These are phyloP conservation scores for Salix exigua DNA, from an alignment of 345 rosid genomes.

Conservation along the genomic window DNA sequence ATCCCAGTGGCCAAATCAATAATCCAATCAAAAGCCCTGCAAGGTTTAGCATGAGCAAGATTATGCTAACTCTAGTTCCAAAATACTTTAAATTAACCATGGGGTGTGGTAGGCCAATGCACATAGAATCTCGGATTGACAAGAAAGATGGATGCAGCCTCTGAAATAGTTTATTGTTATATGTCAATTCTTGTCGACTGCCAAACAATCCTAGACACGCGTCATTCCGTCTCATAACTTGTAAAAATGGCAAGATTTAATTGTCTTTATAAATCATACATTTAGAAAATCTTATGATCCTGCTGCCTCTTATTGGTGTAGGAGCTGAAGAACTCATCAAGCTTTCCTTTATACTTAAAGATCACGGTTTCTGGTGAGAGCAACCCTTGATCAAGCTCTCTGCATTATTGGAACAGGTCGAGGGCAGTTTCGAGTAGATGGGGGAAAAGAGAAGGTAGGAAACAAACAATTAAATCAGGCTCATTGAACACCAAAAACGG, in stretches of 20 bases:
- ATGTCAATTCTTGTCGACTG: conserved; percentile 7
- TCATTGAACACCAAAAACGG: background rate
- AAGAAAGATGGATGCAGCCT: conserved; percentile 1
- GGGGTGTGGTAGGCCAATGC: conserved; percentile 19
- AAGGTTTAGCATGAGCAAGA: background rate
- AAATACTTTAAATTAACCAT: background rate
- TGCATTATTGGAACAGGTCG: conserved; percentile 17
- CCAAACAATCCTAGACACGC: conserved; percentile 16
- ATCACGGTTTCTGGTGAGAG: conserved; percentile 26
- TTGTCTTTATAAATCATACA: conserved; percentile 1
- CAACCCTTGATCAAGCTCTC: background rate
- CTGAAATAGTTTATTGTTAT: background rate
- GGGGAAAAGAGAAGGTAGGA: background rate
- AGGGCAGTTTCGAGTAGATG: background rate
- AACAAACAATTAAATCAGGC: conserved; percentile 4
- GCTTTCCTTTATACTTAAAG: conserved; percentile 22
- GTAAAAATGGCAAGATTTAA: background rate
- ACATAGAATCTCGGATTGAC: conserved; percentile 21
- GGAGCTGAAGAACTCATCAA: background rate
- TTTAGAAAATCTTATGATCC: background rate
- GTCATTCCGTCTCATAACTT: background rate
- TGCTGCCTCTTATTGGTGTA: background rate
- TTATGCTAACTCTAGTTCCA: background rate
- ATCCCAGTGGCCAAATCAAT: conserved; percentile 18
- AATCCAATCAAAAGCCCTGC: conserved; percentile 18